Evolutionary conservation across 345 rosid species (phyloP), one percentile per base, ranked within the genome.

Genomic region (Gossypium anomalum): DNA sequence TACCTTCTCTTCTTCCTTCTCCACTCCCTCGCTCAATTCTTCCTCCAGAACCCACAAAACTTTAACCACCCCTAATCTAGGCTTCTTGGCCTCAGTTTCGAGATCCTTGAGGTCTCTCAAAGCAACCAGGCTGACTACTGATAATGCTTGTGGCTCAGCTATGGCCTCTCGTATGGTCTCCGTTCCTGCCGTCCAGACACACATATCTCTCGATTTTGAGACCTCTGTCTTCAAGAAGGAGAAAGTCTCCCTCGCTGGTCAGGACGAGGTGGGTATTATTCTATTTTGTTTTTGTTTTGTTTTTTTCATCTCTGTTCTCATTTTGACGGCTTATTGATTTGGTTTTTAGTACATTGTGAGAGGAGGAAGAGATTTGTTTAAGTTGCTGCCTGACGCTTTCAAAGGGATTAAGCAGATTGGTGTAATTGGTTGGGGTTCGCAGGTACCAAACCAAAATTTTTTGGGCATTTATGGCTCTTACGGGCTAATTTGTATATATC

Each of bases 351-450:
- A 84, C 81, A 92, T 92, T 80, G 98, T 94, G 85, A 94, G 90
- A 89, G 98, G 98, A 77, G 97, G 98, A 41, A 89, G 98, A 66
- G 89, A 94, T 77, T 84, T 94, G 85, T 94, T 94, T 87, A 84
- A 86, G 43, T 80, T 88, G 86, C 82, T 92, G 72, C 93, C 92
- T 0, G 94, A 89, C 71, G 97, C 97, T 43, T 87, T 94, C 79
- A 90, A 88, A 76, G 98, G 98, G 23, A 83, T 94, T 77, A 89
- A 89, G 87, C 97, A 94, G 82, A 94, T 94, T 61, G 98, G 97
- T 23, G 97, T 94, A 6, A 85, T 94, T 67, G 98, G 97, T 15
- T 94, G 94, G 98, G 98, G 97, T 19, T 94, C 98, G 27, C 97
- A 94, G 92, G 97, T 92, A 59, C 38, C n/a, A 17, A 38, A 9